These are phyloP conservation scores for Clarkia xantiana DNA, from an alignment of 345 rosid genomes.

Conservation along the genomic window DNA sequence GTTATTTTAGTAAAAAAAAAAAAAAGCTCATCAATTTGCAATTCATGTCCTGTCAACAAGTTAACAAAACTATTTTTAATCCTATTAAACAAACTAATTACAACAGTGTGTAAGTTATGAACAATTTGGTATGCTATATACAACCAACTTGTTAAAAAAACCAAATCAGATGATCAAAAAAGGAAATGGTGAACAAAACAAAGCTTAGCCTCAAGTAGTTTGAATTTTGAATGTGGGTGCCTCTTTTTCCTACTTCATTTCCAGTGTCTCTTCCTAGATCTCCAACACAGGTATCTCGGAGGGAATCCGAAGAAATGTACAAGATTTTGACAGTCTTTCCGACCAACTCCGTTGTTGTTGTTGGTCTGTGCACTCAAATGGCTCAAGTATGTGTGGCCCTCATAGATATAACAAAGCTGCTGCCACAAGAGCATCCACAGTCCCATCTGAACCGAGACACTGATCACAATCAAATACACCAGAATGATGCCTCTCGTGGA, in stretches of 20 bases:
- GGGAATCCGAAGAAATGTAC: slow-evolving; percentile 64
- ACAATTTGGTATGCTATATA: too few species aligned
- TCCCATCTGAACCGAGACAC: slow-evolving; percentile 60
- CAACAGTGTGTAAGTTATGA: background rate
- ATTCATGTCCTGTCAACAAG: too few species aligned
- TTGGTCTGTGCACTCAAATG: slow-evolving; percentile 43
- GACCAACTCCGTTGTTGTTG: slow-evolving; percentile 27
- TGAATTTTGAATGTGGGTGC: background rate
- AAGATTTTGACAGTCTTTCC: slow-evolving; percentile 51
- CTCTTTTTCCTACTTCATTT: slow-evolving; percentile 19
- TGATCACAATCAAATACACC: slow-evolving; percentile 57
- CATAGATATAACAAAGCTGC: slow-evolving; percentile 64
- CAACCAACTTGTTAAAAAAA: too few species aligned
- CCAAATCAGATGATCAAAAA: too few species aligned
- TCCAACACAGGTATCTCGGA: slow-evolving; percentile 32
- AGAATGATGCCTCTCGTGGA: slow-evolving; percentile 60
- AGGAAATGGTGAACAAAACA: background rate
- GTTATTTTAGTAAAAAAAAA: too few species aligned
- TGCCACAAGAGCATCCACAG: slow-evolving; percentile 69
- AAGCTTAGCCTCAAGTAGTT: background rate
- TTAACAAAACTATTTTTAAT: too few species aligned
- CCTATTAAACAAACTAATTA: background rate
- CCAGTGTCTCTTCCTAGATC: slow-evolving; percentile 42
- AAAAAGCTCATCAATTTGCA: too few species aligned
- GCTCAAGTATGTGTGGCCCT: slow-evolving; percentile 63